Conservation (phyloP, 345 rosid species). For the Salix purpurea region DNA sequence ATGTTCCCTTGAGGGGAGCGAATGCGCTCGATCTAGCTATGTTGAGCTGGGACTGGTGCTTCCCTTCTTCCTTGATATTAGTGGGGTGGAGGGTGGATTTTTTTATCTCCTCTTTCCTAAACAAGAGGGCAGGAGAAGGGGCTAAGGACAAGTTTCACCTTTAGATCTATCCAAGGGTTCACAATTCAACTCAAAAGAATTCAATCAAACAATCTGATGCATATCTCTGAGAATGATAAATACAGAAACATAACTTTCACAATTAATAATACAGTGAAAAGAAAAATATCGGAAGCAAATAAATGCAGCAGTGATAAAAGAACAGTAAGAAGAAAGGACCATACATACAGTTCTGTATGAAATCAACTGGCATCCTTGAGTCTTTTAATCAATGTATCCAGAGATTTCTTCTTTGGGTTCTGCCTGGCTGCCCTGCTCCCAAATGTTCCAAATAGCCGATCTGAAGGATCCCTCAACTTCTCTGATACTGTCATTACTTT, state of each 20-base stretch:
- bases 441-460: conserved; percentile 83
- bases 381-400: conserved; percentile 80
- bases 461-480: conserved; percentile 87
- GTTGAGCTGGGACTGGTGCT: not conserved
- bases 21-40: too few relatives aligned
- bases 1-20: too few relatives aligned
- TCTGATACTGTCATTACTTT: conserved; percentile 75
- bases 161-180: not conserved
- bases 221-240: conserved; percentile 20
- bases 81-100: not conserved
- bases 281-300: conserved; percentile 19
- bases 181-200: conserved; percentile 9
- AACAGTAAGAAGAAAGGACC: conserved; percentile 19
- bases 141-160: conserved; percentile 3
- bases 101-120: not conserved
- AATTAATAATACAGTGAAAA: conserved; percentile 24
- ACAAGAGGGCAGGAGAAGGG: not conserved
- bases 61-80: not conserved
- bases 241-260: conserved; percentile 25
- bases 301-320: conserved; percentile 15
- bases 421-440: conserved; percentile 82
- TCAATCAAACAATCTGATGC: conserved; percentile 19
- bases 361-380: conserved; percentile 83
- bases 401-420: conserved; percentile 89
- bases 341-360: conserved; percentile 20